Evolutionary conservation across 2,329 filamentous ascomycete genomes (phyloP).

Genomic region (Harringtonia aguacate): DNA sequence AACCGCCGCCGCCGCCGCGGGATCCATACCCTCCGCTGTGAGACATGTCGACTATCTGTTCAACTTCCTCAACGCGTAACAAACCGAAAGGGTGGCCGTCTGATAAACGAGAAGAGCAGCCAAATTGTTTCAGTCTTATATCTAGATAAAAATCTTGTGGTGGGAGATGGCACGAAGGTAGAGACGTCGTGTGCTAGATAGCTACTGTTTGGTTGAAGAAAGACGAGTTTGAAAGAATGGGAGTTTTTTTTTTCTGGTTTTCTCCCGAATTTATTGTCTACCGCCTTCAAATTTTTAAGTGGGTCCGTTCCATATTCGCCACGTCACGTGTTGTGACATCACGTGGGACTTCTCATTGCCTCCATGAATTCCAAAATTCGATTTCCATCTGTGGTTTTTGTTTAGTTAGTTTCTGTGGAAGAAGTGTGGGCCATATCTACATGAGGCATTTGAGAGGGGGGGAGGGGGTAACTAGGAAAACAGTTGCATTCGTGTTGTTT

Average conservation of each 20-base stretch:
- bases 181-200: too few species aligned
- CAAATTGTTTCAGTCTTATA: too few species aligned
- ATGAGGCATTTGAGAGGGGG: too few species aligned
- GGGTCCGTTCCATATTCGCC: slow-evolving; percentile 3
- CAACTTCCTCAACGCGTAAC: too few species aligned
- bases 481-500: not conserved
- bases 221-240: not conserved
- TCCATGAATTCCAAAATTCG: slow-evolving; percentile 61
- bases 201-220: not conserved
- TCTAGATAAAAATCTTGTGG: not conserved
- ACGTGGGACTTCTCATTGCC: too few species aligned
- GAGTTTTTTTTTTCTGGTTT: not conserved
- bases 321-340: slow-evolving; percentile 6
- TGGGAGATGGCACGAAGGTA: too few species aligned
- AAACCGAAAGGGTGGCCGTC: too few species aligned
- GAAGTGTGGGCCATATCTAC: not conserved
- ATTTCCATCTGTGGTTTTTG: slow-evolving; percentile 49
- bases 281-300: not conserved
- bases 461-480: too few species aligned
- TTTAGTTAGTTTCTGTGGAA: slow-evolving; percentile 4
- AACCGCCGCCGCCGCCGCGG: slow-evolving; percentile 33
- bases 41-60: slow-evolving; percentile 28
- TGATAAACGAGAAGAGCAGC: too few species aligned
- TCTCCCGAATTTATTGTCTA: not conserved
- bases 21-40: slow-evolving; percentile 30